phyloP scores from a whole-genome alignment of 2,329 filamentous ascomycete species.

The Dothideomycetidae sp. region DNA sequence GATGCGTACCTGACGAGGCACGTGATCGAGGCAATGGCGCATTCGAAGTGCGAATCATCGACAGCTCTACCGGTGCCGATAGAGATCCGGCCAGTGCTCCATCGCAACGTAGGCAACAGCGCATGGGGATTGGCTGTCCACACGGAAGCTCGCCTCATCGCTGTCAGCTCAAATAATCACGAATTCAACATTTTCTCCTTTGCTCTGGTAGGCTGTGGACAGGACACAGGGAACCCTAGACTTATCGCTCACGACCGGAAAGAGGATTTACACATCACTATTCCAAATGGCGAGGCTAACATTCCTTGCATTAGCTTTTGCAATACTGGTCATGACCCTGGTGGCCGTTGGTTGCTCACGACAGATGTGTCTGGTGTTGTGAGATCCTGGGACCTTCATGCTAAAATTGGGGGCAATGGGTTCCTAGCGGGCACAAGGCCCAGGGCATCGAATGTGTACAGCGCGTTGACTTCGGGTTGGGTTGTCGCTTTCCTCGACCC shows the following conservation, averaged over 20 bases:
- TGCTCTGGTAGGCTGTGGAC: slow-evolving; percentile 27
- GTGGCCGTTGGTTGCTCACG: slow-evolving; percentile 42
- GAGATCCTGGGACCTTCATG: slow-evolving; percentile 33
- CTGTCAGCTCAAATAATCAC: slow-evolving; percentile 63
- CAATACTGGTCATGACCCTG: slow-evolving; percentile 41
- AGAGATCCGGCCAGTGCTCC: slow-evolving; percentile 46
- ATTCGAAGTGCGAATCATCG: slow-evolving; percentile 19
- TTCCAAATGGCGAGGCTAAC: slow-evolving; percentile 29
- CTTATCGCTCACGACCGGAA: slow-evolving; percentile 1
- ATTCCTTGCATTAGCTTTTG: slow-evolving; percentile 46
- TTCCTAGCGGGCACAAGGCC: slow-evolving; percentile 3
- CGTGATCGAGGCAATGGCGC: slow-evolving; percentile 21
- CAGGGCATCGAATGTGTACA: slow-evolving; percentile 13
- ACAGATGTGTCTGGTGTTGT: slow-evolving; percentile 40
- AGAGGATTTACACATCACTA: slow-evolving; percentile 17
- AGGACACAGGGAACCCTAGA: neutral
- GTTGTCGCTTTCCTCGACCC: slow-evolving; percentile 25
- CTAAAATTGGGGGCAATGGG: slow-evolving; percentile 1
- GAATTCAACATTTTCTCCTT: slow-evolving; percentile 46
- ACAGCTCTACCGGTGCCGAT: slow-evolving; percentile 27
- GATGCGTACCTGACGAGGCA: slow-evolving; percentile 28
- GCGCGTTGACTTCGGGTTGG: slow-evolving; percentile 24
- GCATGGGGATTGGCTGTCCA: slow-evolving; percentile 88
- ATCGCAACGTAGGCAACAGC: slow-evolving; percentile 58
- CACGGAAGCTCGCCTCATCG: slow-evolving; percentile 65